Conservation (phyloP, 768 basidiomycete species). For the Serendipita sp. region DNA sequence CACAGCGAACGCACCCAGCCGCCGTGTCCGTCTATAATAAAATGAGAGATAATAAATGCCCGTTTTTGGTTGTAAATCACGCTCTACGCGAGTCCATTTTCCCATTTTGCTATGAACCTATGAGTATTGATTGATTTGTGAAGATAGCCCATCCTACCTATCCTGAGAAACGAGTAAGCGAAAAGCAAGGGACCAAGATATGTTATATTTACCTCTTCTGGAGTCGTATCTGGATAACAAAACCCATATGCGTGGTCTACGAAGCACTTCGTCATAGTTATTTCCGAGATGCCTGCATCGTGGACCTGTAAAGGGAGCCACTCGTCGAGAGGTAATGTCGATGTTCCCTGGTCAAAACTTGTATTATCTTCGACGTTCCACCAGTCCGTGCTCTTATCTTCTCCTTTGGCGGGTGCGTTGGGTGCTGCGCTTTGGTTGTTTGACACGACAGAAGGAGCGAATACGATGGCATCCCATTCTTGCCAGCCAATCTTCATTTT, state of each 20-base stretch:
- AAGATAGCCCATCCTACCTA: background rate
- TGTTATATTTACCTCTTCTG: conserved; percentile 30
- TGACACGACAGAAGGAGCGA: conserved; percentile 9
- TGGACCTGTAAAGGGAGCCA: conserved; percentile 66
- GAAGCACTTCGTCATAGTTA: conserved; percentile 50
- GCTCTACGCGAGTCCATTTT: conserved; percentile 79
- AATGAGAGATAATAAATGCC: conserved; percentile 51
- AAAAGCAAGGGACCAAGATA: background rate
- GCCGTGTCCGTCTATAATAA: conserved; percentile 61
- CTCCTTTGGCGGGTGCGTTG: conserved; percentile 13
- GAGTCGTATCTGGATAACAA: conserved; percentile 53
- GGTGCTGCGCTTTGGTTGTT: conserved; percentile 9
- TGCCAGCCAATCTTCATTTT: conserved; percentile 76
- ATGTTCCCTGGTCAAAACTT: conserved; percentile 25
- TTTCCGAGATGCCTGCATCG: conserved; percentile 75
- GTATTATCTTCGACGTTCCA: conserved; percentile 34
- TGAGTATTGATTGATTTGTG: background rate
- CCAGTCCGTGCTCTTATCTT: conserved; percentile 30
- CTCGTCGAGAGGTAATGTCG: conserved; percentile 59
- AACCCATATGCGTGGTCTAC: conserved; percentile 27
- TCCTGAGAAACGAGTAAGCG: background rate
- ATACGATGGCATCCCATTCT: conserved; percentile 54
- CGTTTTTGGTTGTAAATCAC: conserved; percentile 53
- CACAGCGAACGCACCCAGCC: background rate
- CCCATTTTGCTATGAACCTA: conserved; percentile 46